Conservation (phyloP, 306 rosid genomes). For the Cucurbita ficifolia region DNA sequence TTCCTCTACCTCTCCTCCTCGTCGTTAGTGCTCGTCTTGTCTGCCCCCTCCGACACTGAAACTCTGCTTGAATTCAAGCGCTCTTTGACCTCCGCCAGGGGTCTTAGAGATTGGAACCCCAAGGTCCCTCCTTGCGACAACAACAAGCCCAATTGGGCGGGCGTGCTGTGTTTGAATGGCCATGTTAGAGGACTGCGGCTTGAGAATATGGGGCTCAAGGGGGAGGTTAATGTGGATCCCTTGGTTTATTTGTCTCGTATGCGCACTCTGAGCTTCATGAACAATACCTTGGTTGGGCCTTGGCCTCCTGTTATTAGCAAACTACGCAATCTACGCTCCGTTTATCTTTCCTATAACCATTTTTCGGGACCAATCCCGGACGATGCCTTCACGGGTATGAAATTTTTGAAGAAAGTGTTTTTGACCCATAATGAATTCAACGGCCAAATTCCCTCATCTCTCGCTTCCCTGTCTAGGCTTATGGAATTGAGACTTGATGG, state of each 20-base stretch:
- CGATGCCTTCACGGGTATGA: constrained; percentile 43
- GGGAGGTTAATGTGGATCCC: constrained; percentile 27
- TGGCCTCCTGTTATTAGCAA: constrained; percentile 29
- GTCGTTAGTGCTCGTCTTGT: background rate
- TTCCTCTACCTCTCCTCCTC: background rate
- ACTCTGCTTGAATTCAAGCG: constrained; percentile 40
- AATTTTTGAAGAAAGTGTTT: constrained; percentile 31
- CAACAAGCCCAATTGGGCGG: constrained; percentile 38
- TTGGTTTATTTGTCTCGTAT: constrained; percentile 25
- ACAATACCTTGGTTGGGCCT: constrained; percentile 60
- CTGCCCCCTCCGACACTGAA: constrained; percentile 14
- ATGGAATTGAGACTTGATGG: constrained; percentile 33
- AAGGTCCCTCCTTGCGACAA: constrained; percentile 32
- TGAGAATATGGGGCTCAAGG: constrained; percentile 51
- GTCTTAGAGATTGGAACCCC: constrained; percentile 46
- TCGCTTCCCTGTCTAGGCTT: constrained; percentile 37
- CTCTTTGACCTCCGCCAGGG: constrained; percentile 18
- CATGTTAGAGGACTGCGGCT: constrained; percentile 51
- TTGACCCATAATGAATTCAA: constrained; percentile 42
- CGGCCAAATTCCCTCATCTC: constrained; percentile 64
- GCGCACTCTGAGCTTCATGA: constrained; percentile 51
- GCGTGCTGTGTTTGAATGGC: constrained; percentile 37
- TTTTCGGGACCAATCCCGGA: constrained; percentile 56
- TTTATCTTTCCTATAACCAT: constrained; percentile 53
- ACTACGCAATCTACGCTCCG: constrained; percentile 27